Base-by-base conservation (phyloP, 2,329 filamentous ascomycete genomes). In the Cordyceps militaris region DNA sequence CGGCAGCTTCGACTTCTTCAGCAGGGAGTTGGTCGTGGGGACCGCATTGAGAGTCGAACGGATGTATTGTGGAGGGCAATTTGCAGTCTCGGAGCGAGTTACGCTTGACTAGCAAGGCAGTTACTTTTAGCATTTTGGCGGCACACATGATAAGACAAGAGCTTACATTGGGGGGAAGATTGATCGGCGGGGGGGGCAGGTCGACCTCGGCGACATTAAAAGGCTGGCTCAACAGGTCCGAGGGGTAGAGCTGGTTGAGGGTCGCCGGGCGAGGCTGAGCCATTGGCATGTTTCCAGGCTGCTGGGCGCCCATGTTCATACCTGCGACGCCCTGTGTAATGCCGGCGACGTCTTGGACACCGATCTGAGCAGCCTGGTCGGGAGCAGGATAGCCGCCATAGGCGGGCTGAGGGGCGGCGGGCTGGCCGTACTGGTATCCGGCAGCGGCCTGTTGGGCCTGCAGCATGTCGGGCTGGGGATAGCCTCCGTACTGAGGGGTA, bases 1-100 rank as follows among this genome's bases (percentile, higher is more conserved):
- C 0, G 94, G 94, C 59, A 99, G 81, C 73, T 92, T 94, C 57
- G 92, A 96, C 77, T 97, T 97, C 77, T 97, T 99, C 60, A 99
- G 81, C 26, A 97, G 81, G 21, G 89, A 94, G 72, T 95, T 85
- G 59, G 90, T 97, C 23, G 91, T 96, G 3, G 94, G 94, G 44
- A 97, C 87, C 26, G 91, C 91, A 72, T 97, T 97, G 63, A 99
- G 76, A 6, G 94, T 97, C 21, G 94, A 97, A 65, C 94, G 89
- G 63, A 97, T 87, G 71, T 95, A 99, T 78, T 95, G 95, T 24
- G 92, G 83, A 56, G 91, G 85, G 76, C 92, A 96, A 74, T 97
- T 99, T 61, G 94, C 87, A 70, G 89, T 80, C 47, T 91, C 89
- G 46, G 94, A 97, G 59, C 91, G 89, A 23, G 93, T 97, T 57